Evolutionary conservation across 176 grass and related monocot genomes (phyloP).

Genomic region (Avena sativa): DNA sequence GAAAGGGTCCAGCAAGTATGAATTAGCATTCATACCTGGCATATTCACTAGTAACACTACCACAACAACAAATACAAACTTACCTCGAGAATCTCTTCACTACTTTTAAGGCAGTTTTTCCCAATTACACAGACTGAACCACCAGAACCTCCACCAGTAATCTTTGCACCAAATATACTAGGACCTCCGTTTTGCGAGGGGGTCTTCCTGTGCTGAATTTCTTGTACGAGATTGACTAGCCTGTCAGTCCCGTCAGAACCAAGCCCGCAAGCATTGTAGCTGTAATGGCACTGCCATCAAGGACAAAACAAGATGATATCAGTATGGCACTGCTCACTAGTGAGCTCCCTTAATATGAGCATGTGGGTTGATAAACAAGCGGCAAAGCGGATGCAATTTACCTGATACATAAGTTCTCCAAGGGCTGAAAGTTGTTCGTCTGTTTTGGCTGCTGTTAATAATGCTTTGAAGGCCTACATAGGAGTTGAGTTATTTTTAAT

Average conservation of each 20-base stretch:
- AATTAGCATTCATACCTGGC: neutral
- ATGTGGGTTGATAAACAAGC: neutral
- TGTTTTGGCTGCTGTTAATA: constrained; percentile 81
- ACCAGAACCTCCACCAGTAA: constrained; percentile 87
- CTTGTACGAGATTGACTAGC: constrained; percentile 90
- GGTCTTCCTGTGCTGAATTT: constrained; percentile 80
- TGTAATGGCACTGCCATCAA: constrained; percentile 85
- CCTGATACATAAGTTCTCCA: constrained; percentile 97
- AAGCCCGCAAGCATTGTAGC: constrained; percentile 90
- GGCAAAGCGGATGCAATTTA: constrained; percentile 18
- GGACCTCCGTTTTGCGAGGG: constrained; percentile 44
- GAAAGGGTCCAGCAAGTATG: constrained; percentile 38
- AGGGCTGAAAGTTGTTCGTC: constrained; percentile 89
- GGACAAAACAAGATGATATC: constrained; percentile 17
- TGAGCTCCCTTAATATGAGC: neutral
- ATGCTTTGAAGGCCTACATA: constrained; percentile 80
- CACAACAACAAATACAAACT: constrained; percentile 1
- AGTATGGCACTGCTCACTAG: neutral
- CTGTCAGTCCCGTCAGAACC: constrained; percentile 88
- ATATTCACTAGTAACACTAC: neutral
- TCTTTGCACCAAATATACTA: constrained; percentile 88
- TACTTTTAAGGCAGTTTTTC: constrained; percentile 80
- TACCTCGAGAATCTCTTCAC: constrained; percentile 86
- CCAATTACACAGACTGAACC: constrained; percentile 88
- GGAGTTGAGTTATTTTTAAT: neutral